Base-by-base conservation (phyloP, 495 filamentous ascomycete genomes). In the Opeltia flavorubescens region DNA sequence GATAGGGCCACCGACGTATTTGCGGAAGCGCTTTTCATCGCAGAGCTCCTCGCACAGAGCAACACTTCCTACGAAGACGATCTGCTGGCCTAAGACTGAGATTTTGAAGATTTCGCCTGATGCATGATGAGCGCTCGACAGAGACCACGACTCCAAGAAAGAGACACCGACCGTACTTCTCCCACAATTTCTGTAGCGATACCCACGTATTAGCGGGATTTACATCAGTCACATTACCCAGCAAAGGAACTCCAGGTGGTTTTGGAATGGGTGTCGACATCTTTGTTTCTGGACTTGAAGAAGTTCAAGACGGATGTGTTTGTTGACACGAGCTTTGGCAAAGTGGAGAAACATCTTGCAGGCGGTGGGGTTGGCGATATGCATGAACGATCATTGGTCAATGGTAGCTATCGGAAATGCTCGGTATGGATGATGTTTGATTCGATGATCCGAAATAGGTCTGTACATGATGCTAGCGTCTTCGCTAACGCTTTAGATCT, bases 21-120 rank as follows among this genome's bases (percentile, higher is more conserved):
- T 89, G 18, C 69, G 58, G 59, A 88, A 91, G 34, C 78, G 66
- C 24, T 62, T 77, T 61, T 85, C 76, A 56, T 89, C 78, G 59
- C 78, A 86, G 27, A 83, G 59, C 58, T 88, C 84, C 40, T 84
- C 67, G 11, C 83, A 58, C 4, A 88, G 64, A 17, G 68, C 72
- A 34, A 76, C 72, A 46, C 68, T 69, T 15, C 63, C 61, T 43
- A 79, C 62, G 55, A 78, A 70, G 46, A 76, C 64, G 46, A 73
- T 63, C 39, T 70, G 65, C 35, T 73, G 54, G 50, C 69, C 31
- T 30, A 68, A 62, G 11, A 73, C 62, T n/a, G 69, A 76, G 59
- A 86, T 75, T 54, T 81, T 75, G 66, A 80, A 86, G 53, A 87
- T 84, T 45, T 78, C 74, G 49, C 80, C 80, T 74, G 42, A 25